Base-by-base conservation (phyloP, 225 moss, liverwort and hornwort genomes). In the Asterella californica region DNA sequence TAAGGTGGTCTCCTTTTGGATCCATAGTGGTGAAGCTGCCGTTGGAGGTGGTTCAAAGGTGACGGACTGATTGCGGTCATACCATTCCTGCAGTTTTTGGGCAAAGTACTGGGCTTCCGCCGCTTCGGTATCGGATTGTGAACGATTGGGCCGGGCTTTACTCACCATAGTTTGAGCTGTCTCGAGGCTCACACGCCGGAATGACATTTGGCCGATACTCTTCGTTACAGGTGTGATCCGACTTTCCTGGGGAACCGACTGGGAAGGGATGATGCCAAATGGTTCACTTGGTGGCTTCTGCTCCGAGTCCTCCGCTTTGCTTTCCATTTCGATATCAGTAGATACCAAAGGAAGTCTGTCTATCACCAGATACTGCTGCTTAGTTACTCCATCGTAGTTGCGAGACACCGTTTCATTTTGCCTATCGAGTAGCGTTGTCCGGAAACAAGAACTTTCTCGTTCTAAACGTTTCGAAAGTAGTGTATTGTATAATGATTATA, bases 31-130 rank as follows among this genome's bases (percentile, higher is more conserved):
- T 74, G 50, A 11, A 54, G 75, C 81, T 74, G 73, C 64, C 2
- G 65, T 22, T 32, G 47, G 29, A 3, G 2, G 36, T 57, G 7
- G 34, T 4, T 67, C 38, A 30, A 37, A 80, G 63, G 74, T 79
- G 15, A 86, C 45, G 11, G 80, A 80, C 38, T 79, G 73, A 33
- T 82, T 79, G 5, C 86, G 88, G 36, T 84, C 84, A 77, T 86
- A 89, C 88, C 88, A 89, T 59, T 86, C 86, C 74, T 83, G 84
- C 70, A 89, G 79, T 54, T 79, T 82, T 45, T 86, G 84, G 36
- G 84, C 81, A 71, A 86, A 89, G 82, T 86, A 89, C 0, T 82
- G 79, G 42, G 86, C 84, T 76, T 89, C 88, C 48, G 49, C 54
- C 45, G 84, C 34, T 50, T 64, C 75, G 5, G 84, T 70, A 47